A percentile compares a stretch with the other conserved stretches of the same genome.
These are phyloP conservation scores for Grosmannia serpens DNA, from an alignment of 2,329 filamentous ascomycete genomes.

Conservation along the genomic window DNA sequence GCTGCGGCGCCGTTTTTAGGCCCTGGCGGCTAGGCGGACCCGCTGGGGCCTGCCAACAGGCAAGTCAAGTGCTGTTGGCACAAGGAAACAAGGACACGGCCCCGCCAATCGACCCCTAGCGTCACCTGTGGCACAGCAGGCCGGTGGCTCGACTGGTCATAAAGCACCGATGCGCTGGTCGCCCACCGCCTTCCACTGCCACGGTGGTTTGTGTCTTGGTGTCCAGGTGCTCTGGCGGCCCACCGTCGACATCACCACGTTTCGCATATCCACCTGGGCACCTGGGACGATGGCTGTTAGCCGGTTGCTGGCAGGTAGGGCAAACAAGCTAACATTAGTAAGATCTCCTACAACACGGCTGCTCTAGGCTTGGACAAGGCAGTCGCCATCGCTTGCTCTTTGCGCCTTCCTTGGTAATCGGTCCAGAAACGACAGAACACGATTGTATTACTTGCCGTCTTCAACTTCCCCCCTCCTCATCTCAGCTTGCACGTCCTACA, in stretches of 20 bases:
- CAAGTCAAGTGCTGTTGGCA: background rate
- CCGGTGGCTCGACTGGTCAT: background rate
- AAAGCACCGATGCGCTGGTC: conserved; percentile 3
- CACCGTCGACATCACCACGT: background rate
- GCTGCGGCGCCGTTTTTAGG: background rate
- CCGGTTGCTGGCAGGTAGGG: too few species aligned
- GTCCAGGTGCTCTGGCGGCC: background rate
- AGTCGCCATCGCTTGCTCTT: too few species aligned
- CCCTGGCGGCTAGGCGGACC: conserved; percentile 1
- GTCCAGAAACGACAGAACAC: too few species aligned
- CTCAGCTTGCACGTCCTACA: background rate
- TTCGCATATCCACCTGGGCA: too few species aligned
- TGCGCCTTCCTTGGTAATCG: background rate
- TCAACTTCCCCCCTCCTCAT: background rate
- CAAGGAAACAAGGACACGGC: background rate
- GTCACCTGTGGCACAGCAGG: background rate
- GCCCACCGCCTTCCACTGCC: background rate
- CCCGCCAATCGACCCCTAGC: background rate
- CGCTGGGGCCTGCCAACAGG: background rate
- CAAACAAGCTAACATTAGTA: too few species aligned
- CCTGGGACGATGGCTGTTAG: background rate
- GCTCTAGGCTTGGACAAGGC: too few species aligned
- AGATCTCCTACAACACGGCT: too few species aligned
- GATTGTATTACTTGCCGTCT: too few species aligned
- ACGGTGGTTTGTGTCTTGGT: background rate